Conservation (phyloP, 2,329 filamentous ascomycete species). For the Bipolaris oryzae region DNA sequence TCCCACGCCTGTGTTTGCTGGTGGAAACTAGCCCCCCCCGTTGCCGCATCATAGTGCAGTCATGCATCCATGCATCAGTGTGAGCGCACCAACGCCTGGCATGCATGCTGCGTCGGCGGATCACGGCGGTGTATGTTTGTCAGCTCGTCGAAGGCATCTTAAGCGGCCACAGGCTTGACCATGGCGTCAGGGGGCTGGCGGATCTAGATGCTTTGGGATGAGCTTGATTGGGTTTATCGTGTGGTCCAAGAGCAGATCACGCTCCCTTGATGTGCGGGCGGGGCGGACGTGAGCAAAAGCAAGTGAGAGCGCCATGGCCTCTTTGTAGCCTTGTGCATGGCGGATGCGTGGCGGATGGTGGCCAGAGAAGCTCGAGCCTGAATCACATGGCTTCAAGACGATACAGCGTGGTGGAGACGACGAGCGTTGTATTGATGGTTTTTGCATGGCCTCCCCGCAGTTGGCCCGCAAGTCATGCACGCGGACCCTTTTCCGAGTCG, state of each 20-base stretch:
- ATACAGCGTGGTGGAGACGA: slow-evolving; percentile 15
- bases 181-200: not conserved
- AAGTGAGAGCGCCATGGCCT: slow-evolving; percentile 36
- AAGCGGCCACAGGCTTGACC: slow-evolving; percentile 2
- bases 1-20: slow-evolving; percentile 3
- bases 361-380: slow-evolving; percentile 9
- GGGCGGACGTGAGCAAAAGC: slow-evolving; percentile 7
- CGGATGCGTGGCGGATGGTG: slow-evolving; percentile 2
- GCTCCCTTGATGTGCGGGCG: not conserved
- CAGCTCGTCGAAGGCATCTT: slow-evolving; percentile 9
- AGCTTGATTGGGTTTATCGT: not conserved
- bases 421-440: slow-evolving; percentile 19
- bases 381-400: slow-evolving; percentile 33
- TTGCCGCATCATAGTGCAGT: slow-evolving; percentile 9
- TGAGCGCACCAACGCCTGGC: not conserved
- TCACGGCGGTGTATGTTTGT: slow-evolving; percentile 19
- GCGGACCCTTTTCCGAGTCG: slow-evolving; percentile 2
- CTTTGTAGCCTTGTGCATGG: slow-evolving; percentile 2
- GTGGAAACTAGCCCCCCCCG: slow-evolving; percentile 14
- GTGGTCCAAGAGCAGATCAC: not conserved
- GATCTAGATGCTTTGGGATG: not conserved
- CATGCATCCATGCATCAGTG: not conserved
- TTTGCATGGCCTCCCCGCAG: slow-evolving; percentile 11
- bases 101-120: slow-evolving; percentile 18
- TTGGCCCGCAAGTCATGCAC: slow-evolving; percentile 1